Base-by-base conservation (phyloP, 352 stramenopile species). In the Phytophthora cryptogea region DNA sequence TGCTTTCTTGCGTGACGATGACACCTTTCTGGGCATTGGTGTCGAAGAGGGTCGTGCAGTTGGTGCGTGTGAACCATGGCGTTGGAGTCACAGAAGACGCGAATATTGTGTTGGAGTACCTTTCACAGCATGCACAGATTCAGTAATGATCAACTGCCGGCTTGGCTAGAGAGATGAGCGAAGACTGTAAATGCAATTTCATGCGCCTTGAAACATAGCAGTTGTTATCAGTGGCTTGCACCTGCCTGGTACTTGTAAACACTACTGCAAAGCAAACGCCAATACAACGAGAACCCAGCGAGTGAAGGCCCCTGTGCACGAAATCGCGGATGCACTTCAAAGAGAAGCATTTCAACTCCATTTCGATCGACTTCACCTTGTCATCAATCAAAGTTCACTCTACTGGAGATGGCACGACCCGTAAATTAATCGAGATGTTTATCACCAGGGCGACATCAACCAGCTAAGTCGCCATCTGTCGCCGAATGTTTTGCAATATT, bases 21-120 rank as follows among this genome's bases (percentile, higher is more conserved):
- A 55, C 11, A 78, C 62, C 36, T 82, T 82, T 37, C 47, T 81
- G 10, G 59, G 78, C 32, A 70, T 46, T 13, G 65, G 50, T 16
- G 47, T 78, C 4, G 53, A 54, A 10, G 49, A 41, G 8, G 56
- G 60, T 40, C 69, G 70, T 49, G 23, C 42, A 49, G 23, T 33
- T 49, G 5, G 42, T 49, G 23, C 26, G 23, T 0, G 42, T 37
- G 10, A 49, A 49, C 23, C 17, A 35, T 17, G 23, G 42, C 16
- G 42, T 49, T 26, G 42, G 42, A 20, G 23, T 49, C 8, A 17
- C 23, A 8, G 17, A 49, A 17, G 37, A 49, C 17, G 23, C 23
- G 26, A 49, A n/a, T 35, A 11, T 1, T 10, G 42, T 49, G 23
- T 27, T 49, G 3, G 42, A 49, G 20, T 20, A 48, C 8, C 20